Percentiles rank a stretch among this genome's conserved stretches.
Conservation (phyloP, 176 grass and related monocot species). For the Triticum aestivum region DNA sequence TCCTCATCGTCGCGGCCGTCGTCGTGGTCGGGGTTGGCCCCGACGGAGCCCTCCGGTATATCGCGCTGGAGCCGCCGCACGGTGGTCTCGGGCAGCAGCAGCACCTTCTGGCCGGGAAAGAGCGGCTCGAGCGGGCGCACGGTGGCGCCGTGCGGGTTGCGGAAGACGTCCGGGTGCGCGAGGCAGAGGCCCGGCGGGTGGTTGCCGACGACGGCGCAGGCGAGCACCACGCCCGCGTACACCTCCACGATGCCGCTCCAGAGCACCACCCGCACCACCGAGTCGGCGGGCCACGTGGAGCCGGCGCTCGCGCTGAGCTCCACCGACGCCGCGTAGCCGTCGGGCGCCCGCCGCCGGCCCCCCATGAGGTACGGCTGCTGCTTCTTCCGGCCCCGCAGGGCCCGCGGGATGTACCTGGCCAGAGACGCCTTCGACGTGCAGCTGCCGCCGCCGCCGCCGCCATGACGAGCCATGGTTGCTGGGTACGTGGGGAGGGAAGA, state of each 20-base stretch:
- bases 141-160: constrained; percentile 46
- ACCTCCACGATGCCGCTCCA: constrained; percentile 47
- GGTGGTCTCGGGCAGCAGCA: constrained; percentile 42
- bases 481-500: too few species aligned
- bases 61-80: constrained; percentile 28
- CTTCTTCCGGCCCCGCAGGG: neutral
- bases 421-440: neutral
- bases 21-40: neutral
- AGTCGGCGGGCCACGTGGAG: neutral
- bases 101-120: constrained; percentile 60
- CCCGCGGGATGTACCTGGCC: constrained; percentile 16
- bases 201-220: constrained; percentile 45
- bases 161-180: constrained; percentile 56
- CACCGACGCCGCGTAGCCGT: neutral
- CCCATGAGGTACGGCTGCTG: neutral
- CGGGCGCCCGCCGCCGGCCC: too few species aligned
- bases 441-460: neutral
- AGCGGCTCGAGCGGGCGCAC: constrained; percentile 37
- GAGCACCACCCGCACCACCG: constrained; percentile 56
- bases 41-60: constrained; percentile 11
- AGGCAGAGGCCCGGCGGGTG: constrained; percentile 60
- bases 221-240: constrained; percentile 47
- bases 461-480: neutral
- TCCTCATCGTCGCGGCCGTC: neutral
- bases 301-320: constrained; percentile 14